Conservation (phyloP, 225 moss, liverwort and hornwort species). For the Polytrichum formosum region DNA sequence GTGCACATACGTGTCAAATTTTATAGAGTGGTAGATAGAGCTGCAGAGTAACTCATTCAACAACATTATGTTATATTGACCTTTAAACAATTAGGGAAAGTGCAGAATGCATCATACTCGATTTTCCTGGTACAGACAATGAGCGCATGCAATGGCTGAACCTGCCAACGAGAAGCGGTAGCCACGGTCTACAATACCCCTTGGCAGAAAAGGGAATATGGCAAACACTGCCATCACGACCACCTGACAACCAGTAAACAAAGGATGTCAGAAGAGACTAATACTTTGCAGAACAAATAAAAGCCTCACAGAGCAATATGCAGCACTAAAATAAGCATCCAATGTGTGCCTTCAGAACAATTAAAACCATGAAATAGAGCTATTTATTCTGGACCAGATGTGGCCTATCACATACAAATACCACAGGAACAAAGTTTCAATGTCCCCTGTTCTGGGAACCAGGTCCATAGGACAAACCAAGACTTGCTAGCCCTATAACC, state of each 20-base stretch:
- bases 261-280: too few relatives aligned
- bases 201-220: constrained; percentile 72
- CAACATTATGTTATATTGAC: neutral
- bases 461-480: neutral
- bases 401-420: too few relatives aligned
- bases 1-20: too few relatives aligned
- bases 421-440: too few relatives aligned
- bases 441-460: neutral
- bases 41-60: too few relatives aligned
- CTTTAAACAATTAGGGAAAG: constrained; percentile 1
- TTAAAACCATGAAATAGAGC: too few relatives aligned
- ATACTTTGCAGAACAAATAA: too few relatives aligned
- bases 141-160: constrained; percentile 71
- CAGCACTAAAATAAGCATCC: too few relatives aligned
- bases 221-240: constrained; percentile 76
- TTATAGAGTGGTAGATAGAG: too few relatives aligned
- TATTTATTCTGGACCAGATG: too few relatives aligned
- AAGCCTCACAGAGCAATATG: too few relatives aligned
- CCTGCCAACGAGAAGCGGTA: constrained; percentile 87
- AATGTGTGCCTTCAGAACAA: too few relatives aligned
- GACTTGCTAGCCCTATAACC: neutral
- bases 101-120: constrained; percentile 51
- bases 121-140: constrained; percentile 69
- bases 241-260: constrained; percentile 42
- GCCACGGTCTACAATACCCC: constrained; percentile 74